Evolutionary conservation across 306 rosid genomes (phyloP).

Genomic region (Canavalia gladiata): DNA sequence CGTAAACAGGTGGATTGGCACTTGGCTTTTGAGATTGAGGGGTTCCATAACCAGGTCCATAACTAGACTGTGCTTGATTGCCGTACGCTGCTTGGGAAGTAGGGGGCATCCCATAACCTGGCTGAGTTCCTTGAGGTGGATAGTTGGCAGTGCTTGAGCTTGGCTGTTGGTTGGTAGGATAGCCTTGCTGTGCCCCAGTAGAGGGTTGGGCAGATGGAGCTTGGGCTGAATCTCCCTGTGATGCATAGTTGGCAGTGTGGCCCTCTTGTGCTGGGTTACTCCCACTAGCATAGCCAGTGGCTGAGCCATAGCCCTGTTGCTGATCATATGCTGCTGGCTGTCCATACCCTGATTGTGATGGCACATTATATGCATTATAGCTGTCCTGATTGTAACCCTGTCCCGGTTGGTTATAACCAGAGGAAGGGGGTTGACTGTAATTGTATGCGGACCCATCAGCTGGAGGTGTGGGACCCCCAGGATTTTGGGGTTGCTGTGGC

Average conservation of each 20-base stretch:
- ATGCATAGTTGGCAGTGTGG: constrained; percentile 67
- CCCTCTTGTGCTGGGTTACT: constrained; percentile 76
- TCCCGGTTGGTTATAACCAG: constrained; percentile 83
- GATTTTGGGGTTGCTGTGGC: constrained; percentile 70
- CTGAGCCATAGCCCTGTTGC: constrained; percentile 81
- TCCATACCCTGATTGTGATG: constrained; percentile 82
- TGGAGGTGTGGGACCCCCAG: constrained; percentile 74
- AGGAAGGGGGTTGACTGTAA: constrained; percentile 73
- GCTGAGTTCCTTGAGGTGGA: constrained; percentile 74
- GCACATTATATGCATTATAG: constrained; percentile 75
- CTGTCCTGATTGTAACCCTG: constrained; percentile 88
- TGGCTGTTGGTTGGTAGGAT: constrained; percentile 73
- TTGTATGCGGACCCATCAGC: constrained; percentile 73
- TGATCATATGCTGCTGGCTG: constrained; percentile 88
- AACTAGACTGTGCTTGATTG: constrained; percentile 72
- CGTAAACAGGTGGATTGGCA: constrained; percentile 66
- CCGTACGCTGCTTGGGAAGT: constrained; percentile 86
- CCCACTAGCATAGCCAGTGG: constrained; percentile 68
- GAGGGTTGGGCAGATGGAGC: constrained; percentile 66
- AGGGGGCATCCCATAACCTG: constrained; percentile 80
- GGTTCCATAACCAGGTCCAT: constrained; percentile 80
- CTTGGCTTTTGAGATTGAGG: constrained; percentile 76
- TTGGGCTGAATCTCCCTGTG: constrained; percentile 82
- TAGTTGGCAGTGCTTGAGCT: constrained; percentile 72
- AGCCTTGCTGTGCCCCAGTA: constrained; percentile 66